These are phyloP conservation scores for Phyllostachys edulis DNA, from an alignment of 176 grass and related monocot genomes.

Conservation along the genomic window DNA sequence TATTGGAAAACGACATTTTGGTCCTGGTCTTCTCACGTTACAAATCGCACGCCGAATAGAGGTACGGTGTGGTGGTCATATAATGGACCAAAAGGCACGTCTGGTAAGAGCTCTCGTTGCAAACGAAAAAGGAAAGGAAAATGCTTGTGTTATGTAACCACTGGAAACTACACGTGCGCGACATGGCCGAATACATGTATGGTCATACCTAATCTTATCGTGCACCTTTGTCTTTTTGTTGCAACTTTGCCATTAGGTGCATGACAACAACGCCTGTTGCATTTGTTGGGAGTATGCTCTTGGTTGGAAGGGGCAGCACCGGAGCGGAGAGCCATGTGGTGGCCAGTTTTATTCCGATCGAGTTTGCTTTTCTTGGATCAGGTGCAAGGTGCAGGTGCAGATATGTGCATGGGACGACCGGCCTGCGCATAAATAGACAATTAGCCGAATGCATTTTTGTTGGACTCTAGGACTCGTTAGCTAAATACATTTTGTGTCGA, in stretches of 20 bases:
- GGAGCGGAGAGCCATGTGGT: not conserved
- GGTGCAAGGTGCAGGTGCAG: not conserved
- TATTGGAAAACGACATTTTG: not conserved
- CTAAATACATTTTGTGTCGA: not conserved
- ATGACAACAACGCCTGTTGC: not conserved
- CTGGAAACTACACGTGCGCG: not conserved
- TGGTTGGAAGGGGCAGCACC: not conserved
- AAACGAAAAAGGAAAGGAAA: not conserved
- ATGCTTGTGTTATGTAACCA: not conserved
- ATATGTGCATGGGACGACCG: not conserved
- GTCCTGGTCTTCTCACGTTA: not conserved
- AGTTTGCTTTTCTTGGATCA: not conserved
- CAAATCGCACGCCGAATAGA: not conserved
- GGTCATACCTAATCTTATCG: slow-evolving; percentile 19
- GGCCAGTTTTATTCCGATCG: not conserved
- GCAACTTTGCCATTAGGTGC: not conserved
- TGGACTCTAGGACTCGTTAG: not conserved
- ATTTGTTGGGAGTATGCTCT: not conserved
- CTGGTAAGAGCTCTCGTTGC: not conserved
- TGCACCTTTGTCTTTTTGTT: not conserved
- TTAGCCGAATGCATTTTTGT: no score
- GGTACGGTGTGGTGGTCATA: not conserved
- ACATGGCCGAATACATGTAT: not conserved
- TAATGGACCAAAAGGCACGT: not conserved
- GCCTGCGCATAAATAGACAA: not conserved